Evolutionary conservation across 225 moss, liverwort and hornwort genomes (phyloP).

Genomic region (Asterella californica): DNA sequence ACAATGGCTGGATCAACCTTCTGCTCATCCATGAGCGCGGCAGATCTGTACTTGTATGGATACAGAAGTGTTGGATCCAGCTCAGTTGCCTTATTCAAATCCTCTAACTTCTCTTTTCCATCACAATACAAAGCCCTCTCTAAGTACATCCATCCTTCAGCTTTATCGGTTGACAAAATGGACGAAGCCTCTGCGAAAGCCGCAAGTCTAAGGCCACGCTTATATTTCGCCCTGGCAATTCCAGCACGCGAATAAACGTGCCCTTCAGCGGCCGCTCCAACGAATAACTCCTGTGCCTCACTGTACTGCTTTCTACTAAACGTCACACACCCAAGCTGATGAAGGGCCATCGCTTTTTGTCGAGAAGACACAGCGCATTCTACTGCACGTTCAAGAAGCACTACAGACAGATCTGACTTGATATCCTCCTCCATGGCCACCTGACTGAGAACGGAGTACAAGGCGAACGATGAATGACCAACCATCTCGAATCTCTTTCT

Average conservation of each 20-base stretch:
- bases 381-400: conserved; percentile 61
- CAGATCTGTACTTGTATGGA: conserved; percentile 93
- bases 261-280: conserved; percentile 71
- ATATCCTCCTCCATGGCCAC: conserved; percentile 92
- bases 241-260: conserved; percentile 91
- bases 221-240: conserved; percentile 72
- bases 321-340: conserved; percentile 91
- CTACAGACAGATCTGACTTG: conserved; percentile 76
- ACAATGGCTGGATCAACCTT: conserved; percentile 77
- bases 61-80: conserved; percentile 88
- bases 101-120: conserved; percentile 69
- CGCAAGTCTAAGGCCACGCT: conserved; percentile 57
- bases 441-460: conserved; percentile 86
- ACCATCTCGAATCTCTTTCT: conserved; percentile 62
- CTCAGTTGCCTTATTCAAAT: conserved; percentile 83
- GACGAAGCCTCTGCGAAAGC: conserved; percentile 69
- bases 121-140: conserved; percentile 77
- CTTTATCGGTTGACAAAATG: conserved; percentile 65
- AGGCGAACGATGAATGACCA: conserved; percentile 80
- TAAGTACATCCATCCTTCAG: conserved; percentile 91
- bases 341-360: conserved; percentile 79
- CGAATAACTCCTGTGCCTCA: conserved; percentile 66
- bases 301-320: conserved; percentile 69
- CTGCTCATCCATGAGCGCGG: conserved; percentile 91
- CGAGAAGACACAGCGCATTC: conserved; percentile 60